Percentiles rank a stretch among this genome's conserved stretches.
phyloP scores from a whole-genome alignment of 768 basidiomycete genomes.

The Naganishia kalamii region DNA sequence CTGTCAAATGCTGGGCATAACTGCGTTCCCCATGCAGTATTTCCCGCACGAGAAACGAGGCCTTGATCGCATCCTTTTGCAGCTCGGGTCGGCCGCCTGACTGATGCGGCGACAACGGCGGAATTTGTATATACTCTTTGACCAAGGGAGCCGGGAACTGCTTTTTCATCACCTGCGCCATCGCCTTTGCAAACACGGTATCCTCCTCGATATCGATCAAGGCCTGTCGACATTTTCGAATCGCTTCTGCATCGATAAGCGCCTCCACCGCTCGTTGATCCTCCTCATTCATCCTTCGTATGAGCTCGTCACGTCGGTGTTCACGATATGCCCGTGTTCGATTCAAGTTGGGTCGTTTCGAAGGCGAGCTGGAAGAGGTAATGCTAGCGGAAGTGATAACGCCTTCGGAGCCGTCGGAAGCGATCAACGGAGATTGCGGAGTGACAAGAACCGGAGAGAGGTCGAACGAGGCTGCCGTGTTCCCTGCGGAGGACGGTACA shows the following conservation, averaged over 20 bases:
- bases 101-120: neutral
- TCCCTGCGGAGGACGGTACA: neutral
- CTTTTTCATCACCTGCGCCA: conserved; percentile 8
- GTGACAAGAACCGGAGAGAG: neutral
- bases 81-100: neutral
- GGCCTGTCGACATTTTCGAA: conserved; percentile 13
- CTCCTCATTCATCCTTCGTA: neutral
- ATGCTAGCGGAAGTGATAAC: neutral
- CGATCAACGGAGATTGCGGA: neutral
- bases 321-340: neutral
- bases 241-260: conserved; percentile 1
- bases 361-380: neutral
- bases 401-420: neutral
- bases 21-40: conserved; percentile 16
- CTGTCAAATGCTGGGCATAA: neutral
- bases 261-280: neutral
- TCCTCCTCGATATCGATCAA: conserved; percentile 25
- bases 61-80: conserved; percentile 10
- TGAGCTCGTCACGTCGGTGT: neutral
- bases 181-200: conserved; percentile 15
- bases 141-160: neutral
- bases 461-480: neutral
- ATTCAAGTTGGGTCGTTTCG: neutral
- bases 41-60: conserved; percentile 19
- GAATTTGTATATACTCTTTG: neutral